A percentile compares a stretch with the other conserved stretches of the same genome.
Conservation (phyloP, 2,329 filamentous ascomycete species). For the Paecilomyces sp. region DNA sequence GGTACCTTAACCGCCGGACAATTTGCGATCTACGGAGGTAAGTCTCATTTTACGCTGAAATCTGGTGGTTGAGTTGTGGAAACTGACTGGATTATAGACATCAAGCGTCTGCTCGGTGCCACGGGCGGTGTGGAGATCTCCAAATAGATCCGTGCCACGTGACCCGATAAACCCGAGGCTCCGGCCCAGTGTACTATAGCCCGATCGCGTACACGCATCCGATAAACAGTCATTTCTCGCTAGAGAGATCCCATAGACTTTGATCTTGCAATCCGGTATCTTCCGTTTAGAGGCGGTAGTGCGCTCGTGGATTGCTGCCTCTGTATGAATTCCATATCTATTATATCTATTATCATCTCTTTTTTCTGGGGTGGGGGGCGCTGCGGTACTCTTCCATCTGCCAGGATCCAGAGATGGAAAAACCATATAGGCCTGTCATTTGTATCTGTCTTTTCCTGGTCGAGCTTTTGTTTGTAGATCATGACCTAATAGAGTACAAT, state of each 20-base stretch:
- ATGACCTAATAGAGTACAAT: background rate
- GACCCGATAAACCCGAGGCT: background rate
- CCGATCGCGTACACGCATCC: background rate
- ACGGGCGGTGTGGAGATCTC: constrained; percentile 68
- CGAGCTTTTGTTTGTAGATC: background rate
- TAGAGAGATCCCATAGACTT: background rate
- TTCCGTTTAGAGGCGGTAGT: background rate
- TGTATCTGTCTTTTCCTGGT: background rate
- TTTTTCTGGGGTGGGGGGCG: background rate
- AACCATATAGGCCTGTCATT: background rate
- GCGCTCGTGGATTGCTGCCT: background rate
- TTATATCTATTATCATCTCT: background rate
- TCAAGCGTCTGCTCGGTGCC: constrained; percentile 64
- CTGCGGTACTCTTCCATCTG: background rate
- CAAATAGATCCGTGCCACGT: constrained; percentile 27
- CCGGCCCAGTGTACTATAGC: background rate
- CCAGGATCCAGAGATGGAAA: background rate
- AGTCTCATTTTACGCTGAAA: constrained; percentile 2
- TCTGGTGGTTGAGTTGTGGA: constrained; percentile 4
- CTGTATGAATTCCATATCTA: background rate
- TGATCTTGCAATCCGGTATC: background rate
- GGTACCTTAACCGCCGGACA: constrained; percentile 71
- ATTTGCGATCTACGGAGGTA: constrained; percentile 77
- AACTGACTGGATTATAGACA: constrained; percentile 27
- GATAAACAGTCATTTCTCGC: background rate